Conservation (phyloP, 2,329 filamentous ascomycete genomes). For the Fusarium globosum region DNA sequence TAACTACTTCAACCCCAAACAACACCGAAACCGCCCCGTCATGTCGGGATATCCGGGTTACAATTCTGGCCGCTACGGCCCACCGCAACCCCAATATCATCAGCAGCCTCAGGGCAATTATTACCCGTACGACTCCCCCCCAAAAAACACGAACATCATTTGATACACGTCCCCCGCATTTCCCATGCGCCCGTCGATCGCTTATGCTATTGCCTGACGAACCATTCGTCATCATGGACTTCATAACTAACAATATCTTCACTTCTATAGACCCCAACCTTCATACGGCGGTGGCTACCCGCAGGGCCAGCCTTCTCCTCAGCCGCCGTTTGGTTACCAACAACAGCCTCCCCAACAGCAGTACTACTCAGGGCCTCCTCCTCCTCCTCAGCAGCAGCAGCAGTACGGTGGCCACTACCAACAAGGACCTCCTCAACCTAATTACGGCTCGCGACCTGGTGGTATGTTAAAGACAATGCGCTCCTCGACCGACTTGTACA, state of each 20-base stretch:
- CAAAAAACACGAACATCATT: slow-evolving; percentile 18
- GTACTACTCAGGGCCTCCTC: slow-evolving; percentile 51
- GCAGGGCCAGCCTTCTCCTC: slow-evolving; percentile 57
- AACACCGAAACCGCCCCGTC: slow-evolving; percentile 20
- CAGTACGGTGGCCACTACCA: slow-evolving; percentile 46
- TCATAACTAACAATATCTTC: slow-evolving; percentile 39
- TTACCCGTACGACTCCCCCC: slow-evolving; percentile 61
- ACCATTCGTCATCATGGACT: slow-evolving; percentile 6
- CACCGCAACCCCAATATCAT: slow-evolving; percentile 49
- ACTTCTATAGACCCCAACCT: slow-evolving; percentile 53
- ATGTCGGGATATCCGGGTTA: slow-evolving; percentile 75
- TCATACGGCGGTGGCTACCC: slow-evolving; percentile 62
- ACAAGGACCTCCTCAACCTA: slow-evolving; percentile 53
- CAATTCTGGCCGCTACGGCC: slow-evolving; percentile 58
- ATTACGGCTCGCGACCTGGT: slow-evolving; percentile 63
- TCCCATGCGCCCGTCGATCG: slow-evolving; percentile 15
- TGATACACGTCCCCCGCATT: slow-evolving; percentile 21
- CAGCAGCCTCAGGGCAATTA: slow-evolving; percentile 52
- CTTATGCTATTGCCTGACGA: slow-evolving; percentile 12
- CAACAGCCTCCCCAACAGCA: slow-evolving; percentile 56
- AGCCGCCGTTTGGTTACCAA: slow-evolving; percentile 60
- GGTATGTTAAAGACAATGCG: slow-evolving; percentile 50
- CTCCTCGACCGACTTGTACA: not conserved
- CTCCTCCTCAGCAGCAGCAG: slow-evolving; percentile 47
- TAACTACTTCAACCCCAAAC: not conserved